Evolutionary conservation across 2,329 filamentous ascomycete species (phyloP).

Genomic region (Hymenoscyphus scutula): DNA sequence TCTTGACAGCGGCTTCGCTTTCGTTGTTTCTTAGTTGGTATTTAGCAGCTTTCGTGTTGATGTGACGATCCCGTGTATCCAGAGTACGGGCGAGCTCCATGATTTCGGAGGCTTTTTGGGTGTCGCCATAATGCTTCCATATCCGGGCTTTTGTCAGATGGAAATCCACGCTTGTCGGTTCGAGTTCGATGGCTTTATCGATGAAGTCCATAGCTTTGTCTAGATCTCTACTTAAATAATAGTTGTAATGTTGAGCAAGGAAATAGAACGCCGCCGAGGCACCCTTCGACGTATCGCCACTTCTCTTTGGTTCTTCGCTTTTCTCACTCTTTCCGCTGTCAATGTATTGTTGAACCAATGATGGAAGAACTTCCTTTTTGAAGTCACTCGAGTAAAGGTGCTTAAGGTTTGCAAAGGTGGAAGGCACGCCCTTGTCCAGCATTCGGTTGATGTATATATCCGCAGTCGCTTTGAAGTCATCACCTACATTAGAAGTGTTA

Average conservation of each 20-base stretch:
- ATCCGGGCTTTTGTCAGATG: constrained; percentile 94
- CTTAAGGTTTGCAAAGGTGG: constrained; percentile 95
- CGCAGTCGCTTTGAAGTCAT: constrained; percentile 76
- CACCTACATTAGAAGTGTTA: constrained; percentile 48
- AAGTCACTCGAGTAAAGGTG: constrained; percentile 75
- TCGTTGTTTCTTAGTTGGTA: constrained; percentile 93
- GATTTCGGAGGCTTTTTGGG: constrained; percentile 73
- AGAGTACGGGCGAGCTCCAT: constrained; percentile 87
- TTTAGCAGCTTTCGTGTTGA: constrained; percentile 97
- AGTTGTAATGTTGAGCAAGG: constrained; percentile 96
- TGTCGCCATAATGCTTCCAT: constrained; percentile 84
- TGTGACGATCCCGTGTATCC: constrained; percentile 90
- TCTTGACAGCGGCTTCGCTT: constrained; percentile 80
- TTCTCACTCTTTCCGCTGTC: constrained; percentile 49
- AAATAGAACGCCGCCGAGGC: constrained; percentile 84
- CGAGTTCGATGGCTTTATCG: constrained; percentile 76
- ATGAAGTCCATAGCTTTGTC: constrained; percentile 78
- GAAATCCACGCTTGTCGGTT: constrained; percentile 82
- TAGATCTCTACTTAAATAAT: constrained; percentile 80
- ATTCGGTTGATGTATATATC: constrained; percentile 78
- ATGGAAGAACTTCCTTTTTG: constrained; percentile 76
- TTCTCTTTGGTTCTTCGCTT: constrained; percentile 42
- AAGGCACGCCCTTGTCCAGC: constrained; percentile 90
- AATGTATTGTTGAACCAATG: constrained; percentile 76
- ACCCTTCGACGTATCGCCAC: constrained; percentile 57